Evolutionary conservation across 257 asterid genomes (phyloP).

Genomic region (Misopates orontium): DNA sequence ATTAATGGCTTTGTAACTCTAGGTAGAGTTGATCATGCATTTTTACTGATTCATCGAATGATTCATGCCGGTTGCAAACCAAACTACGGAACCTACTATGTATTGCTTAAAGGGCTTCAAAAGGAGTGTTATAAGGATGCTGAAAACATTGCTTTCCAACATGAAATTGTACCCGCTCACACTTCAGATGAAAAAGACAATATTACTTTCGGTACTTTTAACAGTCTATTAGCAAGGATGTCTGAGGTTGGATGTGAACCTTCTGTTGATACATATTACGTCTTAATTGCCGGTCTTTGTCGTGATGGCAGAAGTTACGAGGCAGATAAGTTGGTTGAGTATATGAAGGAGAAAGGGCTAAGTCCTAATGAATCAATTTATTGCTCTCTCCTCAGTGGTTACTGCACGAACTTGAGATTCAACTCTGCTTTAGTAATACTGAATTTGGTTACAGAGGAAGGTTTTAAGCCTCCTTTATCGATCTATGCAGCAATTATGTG

Average conservation of each 20-base stretch:
- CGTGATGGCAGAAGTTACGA: conserved; percentile 63
- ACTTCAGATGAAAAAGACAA: conserved; percentile 37
- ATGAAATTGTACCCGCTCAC: conserved; percentile 34
- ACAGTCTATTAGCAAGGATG: conserved; percentile 61
- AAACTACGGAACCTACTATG: conserved; percentile 64
- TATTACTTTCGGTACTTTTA: conserved; percentile 40
- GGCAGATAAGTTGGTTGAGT: conserved; percentile 65
- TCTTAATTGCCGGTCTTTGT: conserved; percentile 61
- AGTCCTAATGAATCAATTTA: conserved; percentile 56
- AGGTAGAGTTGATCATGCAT: conserved; percentile 66
- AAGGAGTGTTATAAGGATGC: conserved; percentile 42
- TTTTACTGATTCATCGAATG: conserved; percentile 64
- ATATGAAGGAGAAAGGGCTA: conserved; percentile 74
- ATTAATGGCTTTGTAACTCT: conserved; percentile 69
- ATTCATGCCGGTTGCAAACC: conserved; percentile 65
- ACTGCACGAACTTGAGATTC: conserved; percentile 70
- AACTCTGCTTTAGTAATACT: conserved; percentile 59
- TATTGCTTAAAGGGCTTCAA: conserved; percentile 73
- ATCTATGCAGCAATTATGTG: conserved; percentile 49
- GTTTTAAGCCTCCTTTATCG: conserved; percentile 59
- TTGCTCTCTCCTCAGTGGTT: conserved; percentile 65
- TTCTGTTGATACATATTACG: conserved; percentile 48
- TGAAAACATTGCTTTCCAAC: conserved; percentile 40
- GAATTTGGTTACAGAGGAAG: conserved; percentile 41
- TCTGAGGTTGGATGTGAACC: conserved; percentile 68